Evolutionary conservation across 495 filamentous ascomycete genomes (phyloP).

Genomic region (Lasiosphaeris hirsuta): DNA sequence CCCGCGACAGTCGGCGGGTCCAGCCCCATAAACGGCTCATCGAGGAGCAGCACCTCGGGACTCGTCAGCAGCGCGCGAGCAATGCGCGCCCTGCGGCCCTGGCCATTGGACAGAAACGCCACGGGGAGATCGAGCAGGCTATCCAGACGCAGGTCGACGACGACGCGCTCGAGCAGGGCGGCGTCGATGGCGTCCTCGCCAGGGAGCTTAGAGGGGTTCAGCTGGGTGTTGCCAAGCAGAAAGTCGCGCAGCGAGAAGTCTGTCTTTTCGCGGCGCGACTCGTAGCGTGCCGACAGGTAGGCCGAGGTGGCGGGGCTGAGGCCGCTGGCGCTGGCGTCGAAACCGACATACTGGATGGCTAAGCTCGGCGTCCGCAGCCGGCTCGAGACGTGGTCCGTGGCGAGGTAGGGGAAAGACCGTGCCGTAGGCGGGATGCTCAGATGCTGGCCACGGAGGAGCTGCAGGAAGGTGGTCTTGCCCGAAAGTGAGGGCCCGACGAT

Average conservation of each 20-base stretch:
- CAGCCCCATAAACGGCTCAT: conserved; percentile 96
- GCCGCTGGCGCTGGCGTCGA: conserved; percentile 53
- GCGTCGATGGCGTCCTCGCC: conserved; percentile 43
- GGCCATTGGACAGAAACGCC: conserved; percentile 86
- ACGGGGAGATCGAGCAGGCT: conserved; percentile 73
- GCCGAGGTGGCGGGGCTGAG: conserved; percentile 53
- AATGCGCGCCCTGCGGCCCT: conserved; percentile 81
- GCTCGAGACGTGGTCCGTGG: conserved; percentile 55
- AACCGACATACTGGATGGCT: conserved; percentile 82
- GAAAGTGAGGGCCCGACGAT: conserved; percentile 68
- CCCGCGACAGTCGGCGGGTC: conserved; percentile 73
- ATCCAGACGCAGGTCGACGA: conserved; percentile 61
- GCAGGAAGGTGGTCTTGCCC: conserved; percentile 72
- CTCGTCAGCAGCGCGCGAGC: conserved; percentile 74
- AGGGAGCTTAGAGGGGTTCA: conserved; percentile 56
- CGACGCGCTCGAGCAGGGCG: conserved; percentile 54
- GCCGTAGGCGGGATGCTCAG: conserved; percentile 69
- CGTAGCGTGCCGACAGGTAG: conserved; percentile 90
- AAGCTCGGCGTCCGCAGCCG: conserved; percentile 52
- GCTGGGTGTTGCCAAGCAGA: conserved; percentile 68
- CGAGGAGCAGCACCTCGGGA: conserved; percentile 79
- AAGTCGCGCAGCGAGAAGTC: conserved; percentile 83
- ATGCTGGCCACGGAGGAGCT: conserved; percentile 69
- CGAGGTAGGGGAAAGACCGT: conserved; percentile 72
- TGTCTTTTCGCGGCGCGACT: conserved; percentile 77